Base-by-base conservation (phyloP, 768 basidiomycete species). In the Termitomyces sp. region DNA sequence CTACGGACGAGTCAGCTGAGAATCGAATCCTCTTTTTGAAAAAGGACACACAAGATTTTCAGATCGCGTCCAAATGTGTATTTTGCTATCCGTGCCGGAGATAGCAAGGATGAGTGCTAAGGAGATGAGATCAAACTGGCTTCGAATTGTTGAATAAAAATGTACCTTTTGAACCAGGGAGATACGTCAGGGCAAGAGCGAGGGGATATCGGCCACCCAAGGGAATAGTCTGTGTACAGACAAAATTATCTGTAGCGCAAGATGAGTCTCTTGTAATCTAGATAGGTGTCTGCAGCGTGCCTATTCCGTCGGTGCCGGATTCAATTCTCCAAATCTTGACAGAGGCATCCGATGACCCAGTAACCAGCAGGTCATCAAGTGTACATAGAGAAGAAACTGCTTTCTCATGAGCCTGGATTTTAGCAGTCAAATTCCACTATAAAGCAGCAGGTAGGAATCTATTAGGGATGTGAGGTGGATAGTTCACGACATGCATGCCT, bases 321-420 rank as follows among this genome's bases (percentile, higher is more conserved):
- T 31, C 50, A 20, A 87, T 51, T 36, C 73, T 72, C 93, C 93
- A 98, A 32, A 92, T 76, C 72, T 91, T 93, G 47, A 96, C 80
- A 1, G 76, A 74, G 1, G 87, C 85, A 71, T 98, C 95, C 0
- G 95, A 96, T 15, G 91, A 86, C 1, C 92, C 94, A 0, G 92
- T 93, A 2, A 88, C 79, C 9, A 96, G 62, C 40, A 77, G 73
- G 48, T 77, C 71, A 15, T 75, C 78, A 55, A 79, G 74, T 1
- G 79, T 76, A 45, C 81, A 84, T 4, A 98, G 71, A 3, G 88
- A 80, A 12, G 92, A 89, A 34, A 98, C 82, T 1, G 91, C 81
- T 56, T 83, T 81, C 17, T 73, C 63, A 72, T 98, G 96, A 0
- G 87, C 91, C 61, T 86, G 73, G 2, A 82, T 64, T 36, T 74